Evolutionary conservation across 2,329 filamentous ascomycete species (phyloP), one percentile per base, ranked within the genome.

Genomic region (Fusarium napiforme): DNA sequence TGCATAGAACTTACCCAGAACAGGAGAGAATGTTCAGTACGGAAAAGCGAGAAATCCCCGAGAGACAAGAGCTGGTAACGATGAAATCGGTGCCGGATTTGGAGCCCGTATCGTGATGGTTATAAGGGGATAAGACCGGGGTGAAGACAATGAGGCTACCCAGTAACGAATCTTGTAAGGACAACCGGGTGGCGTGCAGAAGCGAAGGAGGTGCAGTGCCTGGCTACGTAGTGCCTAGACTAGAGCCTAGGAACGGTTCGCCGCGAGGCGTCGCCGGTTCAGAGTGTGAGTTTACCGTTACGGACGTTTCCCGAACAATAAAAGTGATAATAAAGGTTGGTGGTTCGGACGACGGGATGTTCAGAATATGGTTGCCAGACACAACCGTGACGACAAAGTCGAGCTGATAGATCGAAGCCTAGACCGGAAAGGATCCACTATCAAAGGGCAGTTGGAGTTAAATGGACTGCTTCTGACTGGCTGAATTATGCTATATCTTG

Each of bases 341-440:
- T 56, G 43, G 49, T 65, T 77, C 76, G 78, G 78, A 72, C 77
- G 77, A 78, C 77, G 52, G 77, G 76, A 79, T 78, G 78, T 76
- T 69, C 50, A 71, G 58, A 65, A 65, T 66, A 61, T 63, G 64
- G 66, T 62, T 70, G 39, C 61, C 58, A 74, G 56, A 59, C 46
- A 58, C 70, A 69, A 57, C 73, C 57, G 69, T 72, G 69, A 71
- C 60, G 76, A 57, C 64, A 69, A 74, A 73, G 65, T 30, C 64
- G 52, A 68, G 60, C 62, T 53, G 50, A 71, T 71, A 45, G 69
- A 65, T 60, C 68, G 53, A 77, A 67, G 69, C 65, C 71, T 71
- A 73, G 72, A 72, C 64, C 68, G 64, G 66, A 74, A 52, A 61
- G 57, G 67, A 64, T 75, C 76, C 76, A 77, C 76, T 72, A 50